phyloP scores from a whole-genome alignment of 1,284 basidiomycete species.

The Tetrapyrgos nigripes region DNA sequence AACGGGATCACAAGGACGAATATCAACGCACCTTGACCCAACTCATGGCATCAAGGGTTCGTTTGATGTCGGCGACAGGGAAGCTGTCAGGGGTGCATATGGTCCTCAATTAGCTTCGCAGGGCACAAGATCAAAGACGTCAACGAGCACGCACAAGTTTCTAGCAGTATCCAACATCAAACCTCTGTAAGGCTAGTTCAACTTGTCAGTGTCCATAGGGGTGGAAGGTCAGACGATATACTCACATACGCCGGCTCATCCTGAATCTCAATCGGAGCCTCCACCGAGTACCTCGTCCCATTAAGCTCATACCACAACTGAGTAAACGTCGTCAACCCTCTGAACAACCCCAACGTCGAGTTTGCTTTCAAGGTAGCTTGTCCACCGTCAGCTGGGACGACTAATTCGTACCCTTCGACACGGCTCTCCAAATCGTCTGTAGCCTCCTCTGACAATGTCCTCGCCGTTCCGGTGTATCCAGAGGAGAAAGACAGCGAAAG shows the following conservation, averaged over 20 bases:
- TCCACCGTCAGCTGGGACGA: constrained; percentile 65
- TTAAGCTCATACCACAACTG: constrained; percentile 75
- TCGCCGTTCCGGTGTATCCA: constrained; percentile 30
- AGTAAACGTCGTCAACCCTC: constrained; percentile 85
- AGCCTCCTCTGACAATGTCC: constrained; percentile 60
- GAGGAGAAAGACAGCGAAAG: constrained; percentile 50
- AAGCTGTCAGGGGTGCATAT: constrained; percentile 49
- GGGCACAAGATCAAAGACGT: not conserved
- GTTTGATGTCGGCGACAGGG: constrained; percentile 69
- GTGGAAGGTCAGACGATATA: constrained; percentile 12
- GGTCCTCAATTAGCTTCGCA: constrained; percentile 2
- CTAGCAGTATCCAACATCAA: constrained; percentile 79
- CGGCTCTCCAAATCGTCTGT: constrained; percentile 57
- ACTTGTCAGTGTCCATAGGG: constrained; percentile 12
- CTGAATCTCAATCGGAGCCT: constrained; percentile 63
- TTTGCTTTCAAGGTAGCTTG: constrained; percentile 69
- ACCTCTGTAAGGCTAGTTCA: constrained; percentile 72
- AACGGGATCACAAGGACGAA: not conserved
- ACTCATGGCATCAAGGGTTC: constrained; percentile 85
- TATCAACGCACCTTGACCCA: constrained; percentile 75
- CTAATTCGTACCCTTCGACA: constrained; percentile 73
- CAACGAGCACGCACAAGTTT: constrained; percentile 43
- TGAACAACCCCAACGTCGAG: constrained; percentile 77
- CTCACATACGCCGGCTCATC: constrained; percentile 73
- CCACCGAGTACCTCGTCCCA: constrained; percentile 58